A percentile compares a stretch with the other conserved stretches of the same genome.
Evolutionary conservation across 352 stramenopile species (phyloP).

Genomic region (Pythium angustatum): DNA sequence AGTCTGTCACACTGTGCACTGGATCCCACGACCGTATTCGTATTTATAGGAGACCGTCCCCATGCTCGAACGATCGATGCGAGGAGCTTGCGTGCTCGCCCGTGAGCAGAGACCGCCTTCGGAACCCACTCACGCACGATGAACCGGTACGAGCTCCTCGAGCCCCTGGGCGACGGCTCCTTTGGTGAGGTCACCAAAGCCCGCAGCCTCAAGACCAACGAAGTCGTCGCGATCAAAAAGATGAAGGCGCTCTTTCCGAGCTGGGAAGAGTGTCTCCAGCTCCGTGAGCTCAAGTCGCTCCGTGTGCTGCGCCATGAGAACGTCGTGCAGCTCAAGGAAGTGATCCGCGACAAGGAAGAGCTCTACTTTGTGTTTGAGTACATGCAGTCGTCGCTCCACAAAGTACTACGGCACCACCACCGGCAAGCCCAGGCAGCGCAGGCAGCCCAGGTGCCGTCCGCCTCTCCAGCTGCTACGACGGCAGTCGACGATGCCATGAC

Average conservation of each 20-base stretch:
- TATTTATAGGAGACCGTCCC: too few species aligned
- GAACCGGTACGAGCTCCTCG: constrained; percentile 92
- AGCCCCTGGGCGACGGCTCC: constrained; percentile 91
- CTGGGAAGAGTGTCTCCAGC: constrained; percentile 82
- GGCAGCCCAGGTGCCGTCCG: too few species aligned
- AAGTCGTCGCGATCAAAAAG: constrained; percentile 89
- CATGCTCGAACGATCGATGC: too few species aligned
- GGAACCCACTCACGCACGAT: too few species aligned
- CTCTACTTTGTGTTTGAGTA: constrained; percentile 91
- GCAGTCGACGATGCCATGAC: background rate
- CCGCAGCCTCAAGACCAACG: constrained; percentile 88
- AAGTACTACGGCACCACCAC: constrained; percentile 53
- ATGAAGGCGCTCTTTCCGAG: constrained; percentile 79
- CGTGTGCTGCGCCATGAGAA: constrained; percentile 78
- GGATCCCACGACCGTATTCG: too few species aligned
- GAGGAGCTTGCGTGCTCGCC: too few species aligned
- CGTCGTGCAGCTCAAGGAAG: constrained; percentile 85
- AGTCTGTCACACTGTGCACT: too few species aligned
- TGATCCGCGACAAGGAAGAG: constrained; percentile 84
- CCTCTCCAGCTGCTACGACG: background rate
- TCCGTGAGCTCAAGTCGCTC: constrained; percentile 80
- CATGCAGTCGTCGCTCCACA: constrained; percentile 81
- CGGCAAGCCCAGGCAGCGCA: too few species aligned
- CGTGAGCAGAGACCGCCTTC: too few species aligned
- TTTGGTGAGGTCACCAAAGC: constrained; percentile 93